phyloP scores from a whole-genome alignment of 208 protist genomes.

The Crithidia bombi region DNA sequence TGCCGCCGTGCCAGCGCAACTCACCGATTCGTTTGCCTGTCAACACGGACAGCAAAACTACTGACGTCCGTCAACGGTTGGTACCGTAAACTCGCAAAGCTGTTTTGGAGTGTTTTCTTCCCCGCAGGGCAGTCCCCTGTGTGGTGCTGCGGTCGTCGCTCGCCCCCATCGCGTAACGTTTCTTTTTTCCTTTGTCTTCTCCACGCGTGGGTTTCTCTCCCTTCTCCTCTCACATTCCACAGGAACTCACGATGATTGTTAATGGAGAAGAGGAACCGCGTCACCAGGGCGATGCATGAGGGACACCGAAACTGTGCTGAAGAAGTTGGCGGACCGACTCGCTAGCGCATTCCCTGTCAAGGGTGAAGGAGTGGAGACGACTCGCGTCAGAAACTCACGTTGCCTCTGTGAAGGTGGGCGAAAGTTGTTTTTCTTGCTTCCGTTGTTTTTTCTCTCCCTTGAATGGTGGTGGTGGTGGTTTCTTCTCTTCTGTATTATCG shows the following conservation, averaged over 20 bases:
- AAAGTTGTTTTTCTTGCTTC: not conserved
- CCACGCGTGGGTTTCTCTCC: too few species aligned
- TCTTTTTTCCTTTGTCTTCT: conserved; percentile 8
- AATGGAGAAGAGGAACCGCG: too few species aligned
- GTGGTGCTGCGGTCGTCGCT: too few species aligned
- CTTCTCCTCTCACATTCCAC: too few species aligned
- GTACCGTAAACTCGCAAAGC: conserved; percentile 15
- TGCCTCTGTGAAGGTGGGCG: not conserved
- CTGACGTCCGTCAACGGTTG: not conserved
- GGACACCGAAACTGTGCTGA: too few species aligned
- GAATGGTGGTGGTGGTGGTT: too few species aligned
- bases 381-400: not conserved
- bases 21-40: conserved; percentile 52
- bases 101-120: not conserved
- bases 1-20: conserved; percentile 37
- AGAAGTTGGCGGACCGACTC: too few species aligned
- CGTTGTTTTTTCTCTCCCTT: too few species aligned
- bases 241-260: too few species aligned
- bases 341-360: too few species aligned
- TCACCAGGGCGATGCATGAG: too few species aligned
- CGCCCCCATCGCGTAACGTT: not conserved
- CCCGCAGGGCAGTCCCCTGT: too few species aligned
- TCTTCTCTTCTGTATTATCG: conserved; percentile 7
- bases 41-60: conserved; percentile 38
- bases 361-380: not conserved